Evolutionary conservation across 495 filamentous ascomycete genomes (phyloP).

Genomic region (Penicillium dipodomyicola): DNA sequence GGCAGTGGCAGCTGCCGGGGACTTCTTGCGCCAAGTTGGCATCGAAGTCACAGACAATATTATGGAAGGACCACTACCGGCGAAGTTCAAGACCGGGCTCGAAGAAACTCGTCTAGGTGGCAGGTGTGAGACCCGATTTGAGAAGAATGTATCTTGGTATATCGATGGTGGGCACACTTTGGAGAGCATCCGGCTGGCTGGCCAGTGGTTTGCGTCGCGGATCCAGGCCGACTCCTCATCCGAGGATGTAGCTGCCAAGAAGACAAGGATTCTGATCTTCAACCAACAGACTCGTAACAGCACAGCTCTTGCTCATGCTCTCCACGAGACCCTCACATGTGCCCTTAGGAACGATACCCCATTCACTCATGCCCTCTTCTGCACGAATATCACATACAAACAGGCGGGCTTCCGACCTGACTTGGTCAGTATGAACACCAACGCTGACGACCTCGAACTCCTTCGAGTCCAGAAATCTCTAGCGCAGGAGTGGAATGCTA

Average conservation of each 20-base stretch:
- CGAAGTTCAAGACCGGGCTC: conserved; percentile 70
- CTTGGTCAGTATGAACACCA: conserved; percentile 72
- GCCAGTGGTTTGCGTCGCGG: conserved; percentile 72
- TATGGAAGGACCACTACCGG: conserved; percentile 53
- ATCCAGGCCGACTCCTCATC: conserved; percentile 47
- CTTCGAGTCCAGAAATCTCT: conserved; percentile 74
- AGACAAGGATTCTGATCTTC: conserved; percentile 75
- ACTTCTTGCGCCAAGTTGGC: conserved; percentile 49
- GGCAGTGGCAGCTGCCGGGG: conserved; percentile 70
- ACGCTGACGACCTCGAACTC: conserved; percentile 61
- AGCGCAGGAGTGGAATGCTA: conserved; percentile 64
- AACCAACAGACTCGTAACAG: conserved; percentile 91
- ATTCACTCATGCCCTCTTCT: conserved; percentile 85
- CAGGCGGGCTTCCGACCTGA: conserved; percentile 68
- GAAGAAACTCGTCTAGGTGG: conserved; percentile 74
- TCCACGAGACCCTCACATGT: conserved; percentile 63
- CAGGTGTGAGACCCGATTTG: conserved; percentile 73
- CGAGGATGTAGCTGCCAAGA: conserved; percentile 39
- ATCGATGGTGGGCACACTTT: conserved; percentile 91
- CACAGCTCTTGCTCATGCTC: conserved; percentile 57
- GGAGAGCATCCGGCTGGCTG: conserved; percentile 78
- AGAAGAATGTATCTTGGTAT: conserved; percentile 74
- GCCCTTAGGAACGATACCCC: conserved; percentile 52
- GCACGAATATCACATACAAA: conserved; percentile 79
- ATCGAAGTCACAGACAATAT: conserved; percentile 46